Conservation (phyloP, 2,329 filamentous ascomycete species). For the Aureobasidium sp. region DNA sequence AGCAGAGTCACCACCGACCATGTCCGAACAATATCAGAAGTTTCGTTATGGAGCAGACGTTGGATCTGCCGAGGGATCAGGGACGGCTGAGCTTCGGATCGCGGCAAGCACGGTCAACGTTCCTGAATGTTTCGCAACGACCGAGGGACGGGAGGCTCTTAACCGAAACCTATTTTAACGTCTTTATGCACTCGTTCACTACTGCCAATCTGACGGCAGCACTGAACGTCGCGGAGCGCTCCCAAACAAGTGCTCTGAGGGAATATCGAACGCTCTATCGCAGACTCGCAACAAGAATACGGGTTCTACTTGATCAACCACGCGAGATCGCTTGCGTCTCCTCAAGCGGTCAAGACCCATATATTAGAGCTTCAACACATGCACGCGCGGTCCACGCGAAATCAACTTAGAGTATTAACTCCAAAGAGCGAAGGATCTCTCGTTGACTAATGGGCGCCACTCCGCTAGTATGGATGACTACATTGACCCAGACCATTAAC, state of each 20-base stretch:
- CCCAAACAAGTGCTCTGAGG: neutral
- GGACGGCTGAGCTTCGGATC: constrained; percentile 1
- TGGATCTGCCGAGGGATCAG: neutral
- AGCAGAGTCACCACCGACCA: neutral
- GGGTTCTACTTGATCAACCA: neutral
- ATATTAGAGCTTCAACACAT: constrained; percentile 1
- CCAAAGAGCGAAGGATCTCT: no score
- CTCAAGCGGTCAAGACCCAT: neutral
- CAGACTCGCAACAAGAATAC: neutral
- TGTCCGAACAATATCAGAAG: neutral
- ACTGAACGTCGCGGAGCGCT: neutral
- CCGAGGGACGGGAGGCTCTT: neutral
- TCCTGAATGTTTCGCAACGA: neutral
- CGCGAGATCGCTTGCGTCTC: neutral
- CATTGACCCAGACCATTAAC: neutral
- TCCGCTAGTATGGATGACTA: neutral
- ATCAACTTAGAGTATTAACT: neutral
- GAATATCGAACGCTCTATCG: neutral
- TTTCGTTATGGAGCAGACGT: neutral
- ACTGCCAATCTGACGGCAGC: neutral
- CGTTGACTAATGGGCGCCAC: no score
- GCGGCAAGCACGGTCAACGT: constrained; percentile 4
- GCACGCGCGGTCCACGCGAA: neutral
- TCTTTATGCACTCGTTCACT: neutral
- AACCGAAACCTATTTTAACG: neutral